Evolutionary conservation across 2,329 filamentous ascomycete species (phyloP).

Genomic region (Alternaria ethzedia): DNA sequence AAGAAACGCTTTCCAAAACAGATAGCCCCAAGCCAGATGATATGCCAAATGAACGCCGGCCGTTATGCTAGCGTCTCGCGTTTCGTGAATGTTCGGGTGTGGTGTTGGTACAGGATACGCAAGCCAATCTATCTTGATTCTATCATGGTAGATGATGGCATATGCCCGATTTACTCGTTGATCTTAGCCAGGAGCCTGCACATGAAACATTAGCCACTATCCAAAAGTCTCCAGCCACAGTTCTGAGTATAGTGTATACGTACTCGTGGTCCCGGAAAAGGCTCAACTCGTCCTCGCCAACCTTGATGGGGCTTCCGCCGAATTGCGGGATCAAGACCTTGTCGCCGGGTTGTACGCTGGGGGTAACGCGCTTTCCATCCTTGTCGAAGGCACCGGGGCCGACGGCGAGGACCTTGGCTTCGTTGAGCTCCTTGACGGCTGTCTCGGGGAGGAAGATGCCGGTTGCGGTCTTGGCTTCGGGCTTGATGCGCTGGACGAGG

Average conservation of each 20-base stretch:
- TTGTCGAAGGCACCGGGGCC: conserved; percentile 87
- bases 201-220: conserved; percentile 12
- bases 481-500: conserved; percentile 96
- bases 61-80: conserved; percentile 36
- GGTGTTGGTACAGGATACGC: conserved; percentile 37
- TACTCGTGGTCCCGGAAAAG: conserved; percentile 99
- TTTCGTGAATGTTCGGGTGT: conserved; percentile 10
- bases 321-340: conserved; percentile 95
- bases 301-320: conserved; percentile 93
- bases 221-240: background rate
- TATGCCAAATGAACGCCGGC: conserved; percentile 39
- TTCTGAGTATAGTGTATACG: conserved; percentile 51
- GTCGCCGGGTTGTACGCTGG: conserved; percentile 84
- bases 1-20: conserved; percentile 22
- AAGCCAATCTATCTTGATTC: conserved; percentile 21
- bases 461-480: conserved; percentile 92
- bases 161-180: conserved; percentile 72
- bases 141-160: background rate
- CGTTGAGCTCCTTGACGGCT: conserved; percentile 96
- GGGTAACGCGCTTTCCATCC: conserved; percentile 85
- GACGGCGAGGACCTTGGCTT: conserved; percentile 94
- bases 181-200: conserved; percentile 97
- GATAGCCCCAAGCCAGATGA: conserved; percentile 23
- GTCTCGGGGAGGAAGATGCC: conserved; percentile 98
- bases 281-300: conserved; percentile 94